Conservation (phyloP, 75 land plant genomes). For the Chamaecyparis obtusa region DNA sequence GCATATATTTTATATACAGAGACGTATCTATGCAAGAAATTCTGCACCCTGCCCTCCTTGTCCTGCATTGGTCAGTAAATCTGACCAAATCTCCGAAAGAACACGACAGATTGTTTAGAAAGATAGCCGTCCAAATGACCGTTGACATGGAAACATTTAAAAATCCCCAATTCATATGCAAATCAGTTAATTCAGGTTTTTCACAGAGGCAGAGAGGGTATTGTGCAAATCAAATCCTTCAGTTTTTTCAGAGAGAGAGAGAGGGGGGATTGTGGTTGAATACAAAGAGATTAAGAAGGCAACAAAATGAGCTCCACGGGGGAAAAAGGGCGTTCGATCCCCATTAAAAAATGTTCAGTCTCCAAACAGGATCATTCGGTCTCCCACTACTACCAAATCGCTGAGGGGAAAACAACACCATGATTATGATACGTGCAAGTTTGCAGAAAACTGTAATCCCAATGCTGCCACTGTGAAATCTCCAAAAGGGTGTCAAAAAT, state of each 20-base stretch:
- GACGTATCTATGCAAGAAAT: too few relatives aligned
- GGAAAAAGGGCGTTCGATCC: neutral
- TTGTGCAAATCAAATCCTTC: neutral
- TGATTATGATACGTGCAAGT: neutral
- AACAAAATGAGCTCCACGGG: conserved; percentile 5
- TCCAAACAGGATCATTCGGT: too few relatives aligned
- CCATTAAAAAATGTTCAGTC: neutral
- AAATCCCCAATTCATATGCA: neutral
- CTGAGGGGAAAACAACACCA: neutral
- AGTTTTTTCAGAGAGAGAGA: neutral
- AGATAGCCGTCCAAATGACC: neutral
- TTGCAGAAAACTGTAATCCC: neutral
- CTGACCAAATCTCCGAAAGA: neutral
- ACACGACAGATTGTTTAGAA: neutral
- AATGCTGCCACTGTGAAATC: too few relatives aligned
- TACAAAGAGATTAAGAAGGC: neutral
- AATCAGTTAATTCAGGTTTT: too few relatives aligned
- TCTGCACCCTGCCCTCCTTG: too few relatives aligned
- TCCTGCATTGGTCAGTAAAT: neutral
- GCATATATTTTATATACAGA: too few relatives aligned
- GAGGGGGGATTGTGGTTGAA: neutral
- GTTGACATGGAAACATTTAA: neutral
- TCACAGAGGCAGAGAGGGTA: too few relatives aligned
- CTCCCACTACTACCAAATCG: neutral
- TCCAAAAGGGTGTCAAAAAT: neutral